These are phyloP conservation scores for Podila epigama DNA, from an alignment of 192 early-diverging fungal genomes.

Conservation along the genomic window DNA sequence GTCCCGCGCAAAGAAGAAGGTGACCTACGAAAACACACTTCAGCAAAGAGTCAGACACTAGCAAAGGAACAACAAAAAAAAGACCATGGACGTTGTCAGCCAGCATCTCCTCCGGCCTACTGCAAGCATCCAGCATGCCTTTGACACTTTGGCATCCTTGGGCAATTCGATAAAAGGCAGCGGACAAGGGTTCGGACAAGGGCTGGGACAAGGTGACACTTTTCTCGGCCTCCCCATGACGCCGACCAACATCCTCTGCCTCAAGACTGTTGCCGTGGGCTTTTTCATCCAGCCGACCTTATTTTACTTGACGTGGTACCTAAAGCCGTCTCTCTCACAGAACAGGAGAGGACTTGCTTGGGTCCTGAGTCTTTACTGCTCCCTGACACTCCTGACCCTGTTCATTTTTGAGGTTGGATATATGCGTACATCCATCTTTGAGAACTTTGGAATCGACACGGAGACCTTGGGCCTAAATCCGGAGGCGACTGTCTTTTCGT, in stretches of 20 bases:
- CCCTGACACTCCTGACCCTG: neutral
- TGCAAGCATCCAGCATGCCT: no score
- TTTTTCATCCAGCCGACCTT: neutral
- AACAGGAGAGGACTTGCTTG: slow-evolving; percentile 4
- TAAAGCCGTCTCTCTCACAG: neutral
- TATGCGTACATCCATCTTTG: slow-evolving; percentile 1
- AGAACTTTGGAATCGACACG: slow-evolving; percentile 3
- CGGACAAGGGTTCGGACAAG: no score
- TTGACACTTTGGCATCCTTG: no score
- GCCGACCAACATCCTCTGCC: neutral
- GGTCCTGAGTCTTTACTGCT: neutral
- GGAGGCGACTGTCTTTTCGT: slow-evolving; percentile 1
- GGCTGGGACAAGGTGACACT: no score
- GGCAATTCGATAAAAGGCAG: no score
- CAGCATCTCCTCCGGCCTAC: no score
- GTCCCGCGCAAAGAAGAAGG: no score
- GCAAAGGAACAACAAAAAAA: no score
- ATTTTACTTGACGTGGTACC: slow-evolving; percentile 3
- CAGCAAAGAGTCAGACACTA: no score
- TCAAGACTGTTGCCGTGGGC: neutral
- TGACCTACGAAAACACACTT: no score
- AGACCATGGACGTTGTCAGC: no score
- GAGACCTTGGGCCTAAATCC: neutral
- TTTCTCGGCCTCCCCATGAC: slow-evolving; percentile 3
- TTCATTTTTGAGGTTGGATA: neutral